Base-by-base conservation (phyloP, 495 filamentous ascomycete species). In the Aspergillus wentii region DNA sequence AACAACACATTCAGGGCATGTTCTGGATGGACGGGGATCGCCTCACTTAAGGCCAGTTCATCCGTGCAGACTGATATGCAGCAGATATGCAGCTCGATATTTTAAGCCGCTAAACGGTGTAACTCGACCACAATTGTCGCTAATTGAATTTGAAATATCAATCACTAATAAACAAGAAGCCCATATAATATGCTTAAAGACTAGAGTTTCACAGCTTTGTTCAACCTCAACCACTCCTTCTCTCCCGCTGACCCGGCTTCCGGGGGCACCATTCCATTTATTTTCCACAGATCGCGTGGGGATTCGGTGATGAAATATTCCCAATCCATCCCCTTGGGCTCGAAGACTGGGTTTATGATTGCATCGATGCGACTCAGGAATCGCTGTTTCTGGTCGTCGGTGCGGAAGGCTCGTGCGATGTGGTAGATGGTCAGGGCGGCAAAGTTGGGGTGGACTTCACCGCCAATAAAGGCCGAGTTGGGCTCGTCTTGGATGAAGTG, bases 241-340 rank as follows among this genome's bases (percentile, higher is more conserved):
- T 51, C 48, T 6, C 16, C 33, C 16, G 41, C 44, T 8, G 38
- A 46, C 9, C 29, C 33, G 28, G 29, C 0, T 14, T 28, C 18
- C 8, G 43, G 48, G 1, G 44, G 34, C 22, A 51, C 44, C 17
- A 54, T 28, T 1, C 51, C 44, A 33, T 48, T 47, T 5, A 45
- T 48, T 26, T 35, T 48, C 51, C 44, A 54, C 33, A 48, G 25
- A 33, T 51, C 31, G 26, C 36, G 25, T 30, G 47, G 42, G 1
- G 26, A 30, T 30, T 51, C 33, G 1, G 37, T 18, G 2, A 49
- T 34, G 25, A 41, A 45, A 46, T 38, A 48, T 26, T 46, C 41
- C 44, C 44, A 44, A 11, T 51, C 39, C 26, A 52, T 36, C 4
- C 29, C 41, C 28, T 34, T 52, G 1, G 39, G 17, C 17, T 34